phyloP scores from a whole-genome alignment of 345 rosid species.

The Eucalyptus paniculata region DNA sequence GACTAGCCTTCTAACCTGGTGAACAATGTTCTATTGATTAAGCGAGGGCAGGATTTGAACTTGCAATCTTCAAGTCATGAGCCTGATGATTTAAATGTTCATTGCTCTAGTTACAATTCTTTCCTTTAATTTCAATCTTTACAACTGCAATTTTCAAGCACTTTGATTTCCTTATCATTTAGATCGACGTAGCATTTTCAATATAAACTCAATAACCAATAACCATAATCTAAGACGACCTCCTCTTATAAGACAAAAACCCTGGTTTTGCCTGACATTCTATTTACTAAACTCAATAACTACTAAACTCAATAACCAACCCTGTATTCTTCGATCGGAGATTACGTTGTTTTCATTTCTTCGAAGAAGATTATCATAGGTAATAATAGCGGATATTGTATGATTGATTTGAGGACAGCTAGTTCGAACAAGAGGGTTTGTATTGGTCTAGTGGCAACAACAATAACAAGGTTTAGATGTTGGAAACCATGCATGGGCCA shows the following conservation, averaged over 20 bases:
- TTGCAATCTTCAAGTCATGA: not conserved
- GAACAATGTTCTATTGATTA: not conserved
- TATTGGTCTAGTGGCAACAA: not conserved
- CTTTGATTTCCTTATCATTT: no score
- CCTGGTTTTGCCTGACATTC: no score
- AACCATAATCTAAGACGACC: not conserved
- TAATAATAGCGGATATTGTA: not conserved
- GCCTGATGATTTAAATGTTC: not conserved
- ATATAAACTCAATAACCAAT: no score
- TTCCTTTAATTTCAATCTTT: no score
- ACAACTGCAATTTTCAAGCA: no score
- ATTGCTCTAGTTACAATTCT: no score
- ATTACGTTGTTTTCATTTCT: not conserved
- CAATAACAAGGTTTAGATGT: no score
- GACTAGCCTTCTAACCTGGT: not conserved
- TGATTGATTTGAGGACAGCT: not conserved
- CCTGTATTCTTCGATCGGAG: accelerated
- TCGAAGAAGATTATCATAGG: not conserved
- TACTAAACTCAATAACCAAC: no score
- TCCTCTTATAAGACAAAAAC: not conserved
- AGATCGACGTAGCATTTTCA: no score
- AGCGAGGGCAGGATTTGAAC: not conserved
- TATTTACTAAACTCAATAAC: no score
- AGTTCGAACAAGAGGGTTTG: not conserved
- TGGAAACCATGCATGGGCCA: accelerated